These are phyloP conservation scores for Trichophyton mentagrophytes DNA, from an alignment of 2,329 filamentous ascomycete species.

Conservation along the genomic window DNA sequence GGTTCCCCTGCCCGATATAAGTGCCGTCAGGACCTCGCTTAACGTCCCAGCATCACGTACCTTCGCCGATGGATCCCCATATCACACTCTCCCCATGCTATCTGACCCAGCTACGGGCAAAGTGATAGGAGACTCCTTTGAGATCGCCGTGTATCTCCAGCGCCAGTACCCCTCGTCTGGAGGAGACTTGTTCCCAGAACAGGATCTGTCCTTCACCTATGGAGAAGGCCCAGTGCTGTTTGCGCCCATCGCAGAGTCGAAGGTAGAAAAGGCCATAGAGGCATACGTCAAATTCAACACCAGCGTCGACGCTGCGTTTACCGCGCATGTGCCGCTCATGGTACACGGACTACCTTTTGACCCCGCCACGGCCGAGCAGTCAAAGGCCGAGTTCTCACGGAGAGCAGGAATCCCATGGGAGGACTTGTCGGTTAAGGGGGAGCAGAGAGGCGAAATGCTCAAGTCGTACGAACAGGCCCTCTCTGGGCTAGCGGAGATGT, in stretches of 20 bases:
- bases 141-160: conserved; percentile 51
- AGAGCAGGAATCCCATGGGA: conserved; percentile 37
- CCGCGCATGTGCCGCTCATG: conserved; percentile 32
- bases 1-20: conserved; percentile 42
- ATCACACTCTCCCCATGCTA: conserved; percentile 48
- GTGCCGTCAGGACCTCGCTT: conserved; percentile 36
- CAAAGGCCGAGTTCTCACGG: conserved; percentile 37
- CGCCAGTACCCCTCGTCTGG: conserved; percentile 20
- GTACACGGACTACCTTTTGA: conserved; percentile 39
- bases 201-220: not conserved
- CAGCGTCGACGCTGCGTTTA: conserved; percentile 44
- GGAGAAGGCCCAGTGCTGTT: conserved; percentile 38
- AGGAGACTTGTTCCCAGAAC: conserved; percentile 2
- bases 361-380: conserved; percentile 33
- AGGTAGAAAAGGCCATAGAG: conserved; percentile 23
- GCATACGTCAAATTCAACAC: conserved; percentile 39
- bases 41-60: conserved; percentile 40
- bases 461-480: conserved; percentile 32
- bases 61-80: conserved; percentile 45
- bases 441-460: conserved; percentile 29
- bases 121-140: conserved; percentile 49
- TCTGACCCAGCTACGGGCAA: conserved; percentile 33
- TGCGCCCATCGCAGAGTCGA: conserved; percentile 20
- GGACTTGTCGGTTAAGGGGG: conserved; percentile 25
- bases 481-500: conserved; percentile 33